Base-by-base conservation (phyloP, 495 filamentous ascomycete genomes). In the Podospora pseudoanserina region DNA sequence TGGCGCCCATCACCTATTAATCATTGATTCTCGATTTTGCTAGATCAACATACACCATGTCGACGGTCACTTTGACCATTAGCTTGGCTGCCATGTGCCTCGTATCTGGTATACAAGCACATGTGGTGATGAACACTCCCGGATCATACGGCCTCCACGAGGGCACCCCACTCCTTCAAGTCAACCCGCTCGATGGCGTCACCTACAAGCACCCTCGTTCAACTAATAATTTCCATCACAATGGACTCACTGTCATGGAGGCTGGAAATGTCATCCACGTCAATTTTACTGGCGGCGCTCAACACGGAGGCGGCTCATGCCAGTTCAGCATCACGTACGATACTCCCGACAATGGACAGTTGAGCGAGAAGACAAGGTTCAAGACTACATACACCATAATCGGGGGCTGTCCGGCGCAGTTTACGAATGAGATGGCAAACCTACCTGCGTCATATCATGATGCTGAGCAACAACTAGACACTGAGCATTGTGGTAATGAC, bases 261-360 rank as follows among this genome's bases (percentile, higher is more conserved):
- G 76, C 85, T 16, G 87, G 87, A 2, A 77, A 74, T 16, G 67
- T 75, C 0, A 82, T 86, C 39, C 64, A 70, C 0, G 80, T 89
- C 5, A 70, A 75, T 18, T 86, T 88, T 73, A 77, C 75, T 0
- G 85, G 85, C 2, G 74, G 74, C 27, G 91, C 90, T 1, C 85
- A 85, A 44, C 92, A 95, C 71, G 87, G 85, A 60, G 91, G 92
- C 49, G 92, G 92, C 2, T 93, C 91, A 3, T 94, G 91, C 76
- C 92, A 94, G 76, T 84, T 95, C 71, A 82, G 85, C 57, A 80
- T 94, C 72, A 90, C 90, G 13, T 90, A 91, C 71, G 90, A 93
- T 69, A 73, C 75, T 34, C 74, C 80, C 2, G 80, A 82, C 5
- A 78, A 71, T 58, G 79, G 80, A 62, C 77, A 81, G 23, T 73